phyloP scores from a whole-genome alignment of 495 filamentous ascomycete species.

The Zalerion maritima region DNA sequence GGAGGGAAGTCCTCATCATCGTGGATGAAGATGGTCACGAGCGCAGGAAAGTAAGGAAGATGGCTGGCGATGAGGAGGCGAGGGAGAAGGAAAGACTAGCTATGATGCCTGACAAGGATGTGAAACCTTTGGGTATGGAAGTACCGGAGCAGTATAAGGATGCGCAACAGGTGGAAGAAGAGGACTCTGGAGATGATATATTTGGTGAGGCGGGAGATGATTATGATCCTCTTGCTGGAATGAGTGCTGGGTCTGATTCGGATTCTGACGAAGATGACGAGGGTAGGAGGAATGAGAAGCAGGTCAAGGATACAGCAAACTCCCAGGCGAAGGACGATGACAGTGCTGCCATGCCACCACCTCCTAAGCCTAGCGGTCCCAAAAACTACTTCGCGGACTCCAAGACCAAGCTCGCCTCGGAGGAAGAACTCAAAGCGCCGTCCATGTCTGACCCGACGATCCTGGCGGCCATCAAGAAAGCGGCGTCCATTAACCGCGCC shows the following conservation, averaged over 20 bases:
- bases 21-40: slow-evolving; percentile 77
- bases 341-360: slow-evolving; percentile 25
- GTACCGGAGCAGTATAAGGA: slow-evolving; percentile 47
- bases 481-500: slow-evolving; percentile 49
- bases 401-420: slow-evolving; percentile 26
- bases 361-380: slow-evolving; percentile 20
- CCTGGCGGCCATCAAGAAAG: slow-evolving; percentile 72
- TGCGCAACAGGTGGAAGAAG: slow-evolving; percentile 28
- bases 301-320: slow-evolving; percentile 3
- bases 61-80: slow-evolving; percentile 17
- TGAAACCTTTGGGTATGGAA: slow-evolving; percentile 62
- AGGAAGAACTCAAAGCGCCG: slow-evolving; percentile 32
- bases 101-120: slow-evolving; percentile 50
- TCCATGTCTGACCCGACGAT: slow-evolving; percentile 61
- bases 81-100: slow-evolving; percentile 30
- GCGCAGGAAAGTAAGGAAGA: slow-evolving; percentile 65
- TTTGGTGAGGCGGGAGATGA: slow-evolving; percentile 78
- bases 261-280: slow-evolving; percentile 35
- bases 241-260: slow-evolving; percentile 41
- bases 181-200: slow-evolving; percentile 54
- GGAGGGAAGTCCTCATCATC: slow-evolving; percentile 72
- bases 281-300: slow-evolving; percentile 9
- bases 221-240: slow-evolving; percentile 72
- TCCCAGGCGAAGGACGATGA: slow-evolving; percentile 4
- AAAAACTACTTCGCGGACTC: slow-evolving; percentile 50